Base-by-base conservation (phyloP, 139 green algal genomes). In the Chlorella sorokiniana region DNA sequence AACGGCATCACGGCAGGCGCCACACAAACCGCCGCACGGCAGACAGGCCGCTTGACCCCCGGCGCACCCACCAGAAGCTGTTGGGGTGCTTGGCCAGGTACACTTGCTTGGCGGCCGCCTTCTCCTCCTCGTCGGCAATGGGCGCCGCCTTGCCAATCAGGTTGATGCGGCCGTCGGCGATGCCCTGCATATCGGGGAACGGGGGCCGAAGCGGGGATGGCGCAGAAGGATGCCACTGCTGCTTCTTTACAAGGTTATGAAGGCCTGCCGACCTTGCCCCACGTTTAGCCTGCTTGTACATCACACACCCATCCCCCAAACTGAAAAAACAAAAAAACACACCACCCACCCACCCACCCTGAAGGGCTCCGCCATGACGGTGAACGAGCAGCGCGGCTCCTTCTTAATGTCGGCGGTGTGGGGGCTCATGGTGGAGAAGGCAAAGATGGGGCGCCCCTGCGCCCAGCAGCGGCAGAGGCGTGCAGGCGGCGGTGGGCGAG, bases 1-100 rank as follows among this genome's bases (percentile, higher is more conserved):
- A 25, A 59, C 16, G 11, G 14, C 48, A 59, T 25, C 48, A 59
- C 11, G 14, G 14, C 48, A 25, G 14, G 48, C 48, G 16, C 11
- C 48, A 11, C 48, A 25, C 48, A 59, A 59, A 59, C 48, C 48
- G 14, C 48, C 48, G 16, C 48, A 25, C 48, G 16, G 16, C 48
- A 11, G 14, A 25, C 48, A 59, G 16, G 16, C 48, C 48, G 14
- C 48, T 16, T 25, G 14, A 25, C 14, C 48, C 48, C 88, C 79
- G 14, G 48, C 48, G 14, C 48, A 59, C 48, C 48, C 48, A 59
- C 56, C 92, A 97, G 67, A 96, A 97, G 23, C 91, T 91, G 45
- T 91, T 78, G 8, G 94, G 92, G 81, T 97, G 90, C 76, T 91
- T 91, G 44, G 81, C 79, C 18, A 94, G 79, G 87, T 91, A 97